phyloP scores from a whole-genome alignment of 2,329 filamentous ascomycete species.

The Aureobasidium sp. region DNA sequence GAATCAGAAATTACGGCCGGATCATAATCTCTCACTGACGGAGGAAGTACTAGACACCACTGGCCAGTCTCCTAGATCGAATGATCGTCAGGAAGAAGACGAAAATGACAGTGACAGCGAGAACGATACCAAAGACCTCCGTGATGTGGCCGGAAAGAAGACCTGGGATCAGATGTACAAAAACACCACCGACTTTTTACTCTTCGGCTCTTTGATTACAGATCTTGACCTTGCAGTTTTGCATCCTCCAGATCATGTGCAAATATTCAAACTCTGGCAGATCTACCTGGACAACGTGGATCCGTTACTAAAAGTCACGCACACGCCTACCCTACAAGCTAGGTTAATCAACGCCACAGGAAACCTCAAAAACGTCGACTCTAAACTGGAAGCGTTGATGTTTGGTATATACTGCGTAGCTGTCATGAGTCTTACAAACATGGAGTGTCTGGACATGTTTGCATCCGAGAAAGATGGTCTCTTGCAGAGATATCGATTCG shows the following conservation, averaged over 20 bases:
- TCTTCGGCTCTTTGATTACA: slow-evolving; percentile 44
- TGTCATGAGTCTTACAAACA: slow-evolving; percentile 47
- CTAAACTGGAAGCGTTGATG: slow-evolving; percentile 54
- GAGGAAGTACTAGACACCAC: slow-evolving; percentile 21
- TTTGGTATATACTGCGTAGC: slow-evolving; percentile 61
- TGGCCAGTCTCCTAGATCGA: slow-evolving; percentile 23
- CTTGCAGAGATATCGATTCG: slow-evolving; percentile 37
- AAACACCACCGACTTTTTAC: slow-evolving; percentile 40
- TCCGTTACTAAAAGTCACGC: slow-evolving; percentile 64
- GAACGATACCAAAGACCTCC: slow-evolving; percentile 27
- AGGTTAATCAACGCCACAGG: slow-evolving; percentile 57
- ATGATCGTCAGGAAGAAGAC: slow-evolving; percentile 1
- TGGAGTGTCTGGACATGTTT: slow-evolving; percentile 45
- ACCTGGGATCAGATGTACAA: slow-evolving; percentile 41
- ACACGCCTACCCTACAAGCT: slow-evolving; percentile 62
- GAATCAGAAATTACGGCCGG: slow-evolving; percentile 33
- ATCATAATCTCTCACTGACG: background rate
- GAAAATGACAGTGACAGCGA: slow-evolving; percentile 16
- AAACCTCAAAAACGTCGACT: slow-evolving; percentile 48
- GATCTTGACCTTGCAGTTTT: slow-evolving; percentile 42
- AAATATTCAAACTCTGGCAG: slow-evolving; percentile 68
- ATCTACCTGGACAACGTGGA: slow-evolving; percentile 68
- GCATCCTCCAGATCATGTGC: slow-evolving; percentile 59
- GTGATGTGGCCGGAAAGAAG: slow-evolving; percentile 35
- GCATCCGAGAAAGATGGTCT: slow-evolving; percentile 33